These are phyloP conservation scores for Paulownia fortunei DNA, from an alignment of 257 asterid species.

Conservation along the genomic window DNA sequence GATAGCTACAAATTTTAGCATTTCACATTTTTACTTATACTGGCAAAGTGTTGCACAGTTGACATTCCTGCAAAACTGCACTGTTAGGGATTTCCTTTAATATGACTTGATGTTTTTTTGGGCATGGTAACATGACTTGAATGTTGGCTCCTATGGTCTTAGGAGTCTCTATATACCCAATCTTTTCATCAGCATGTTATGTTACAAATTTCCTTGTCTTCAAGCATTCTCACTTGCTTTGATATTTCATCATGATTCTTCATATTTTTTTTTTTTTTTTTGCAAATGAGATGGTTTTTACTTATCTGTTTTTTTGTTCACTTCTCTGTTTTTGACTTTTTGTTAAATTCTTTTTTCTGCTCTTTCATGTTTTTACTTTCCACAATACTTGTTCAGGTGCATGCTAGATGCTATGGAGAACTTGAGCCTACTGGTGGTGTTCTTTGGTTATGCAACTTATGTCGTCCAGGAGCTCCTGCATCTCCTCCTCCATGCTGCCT, in stretches of 20 bases:
- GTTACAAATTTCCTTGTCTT: slow-evolving; percentile 17
- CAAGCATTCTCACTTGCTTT: slow-evolving; percentile 29
- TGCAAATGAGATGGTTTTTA: neutral
- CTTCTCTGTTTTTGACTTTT: neutral
- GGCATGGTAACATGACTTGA: slow-evolving; percentile 17
- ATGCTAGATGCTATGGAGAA: slow-evolving; percentile 98
- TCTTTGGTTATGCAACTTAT: slow-evolving; percentile 98
- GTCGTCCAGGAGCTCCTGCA: slow-evolving; percentile 95
- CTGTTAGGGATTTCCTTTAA: slow-evolving; percentile 15
- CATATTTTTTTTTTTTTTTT: neutral
- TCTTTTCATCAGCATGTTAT: slow-evolving; percentile 18
- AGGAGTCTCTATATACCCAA: slow-evolving; percentile 1
- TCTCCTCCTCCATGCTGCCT: slow-evolving; percentile 85
- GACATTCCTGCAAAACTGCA: slow-evolving; percentile 21
- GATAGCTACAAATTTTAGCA: slow-evolving; percentile 9
- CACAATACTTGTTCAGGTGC: slow-evolving; percentile 71
- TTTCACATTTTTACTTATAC: neutral
- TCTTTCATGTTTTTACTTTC: slow-evolving; percentile 8
- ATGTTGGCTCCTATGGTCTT: slow-evolving; percentile 10
- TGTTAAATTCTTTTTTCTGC: slow-evolving; percentile 1
- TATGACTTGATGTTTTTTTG: neutral
- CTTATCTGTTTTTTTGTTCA: neutral
- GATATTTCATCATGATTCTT: slow-evolving; percentile 14
- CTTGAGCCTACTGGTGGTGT: slow-evolving; percentile 78
- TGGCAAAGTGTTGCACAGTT: slow-evolving; percentile 13